These are phyloP conservation scores for Cordyceps pruinosa DNA, from an alignment of 2,329 filamentous ascomycete genomes.

Conservation along the genomic window DNA sequence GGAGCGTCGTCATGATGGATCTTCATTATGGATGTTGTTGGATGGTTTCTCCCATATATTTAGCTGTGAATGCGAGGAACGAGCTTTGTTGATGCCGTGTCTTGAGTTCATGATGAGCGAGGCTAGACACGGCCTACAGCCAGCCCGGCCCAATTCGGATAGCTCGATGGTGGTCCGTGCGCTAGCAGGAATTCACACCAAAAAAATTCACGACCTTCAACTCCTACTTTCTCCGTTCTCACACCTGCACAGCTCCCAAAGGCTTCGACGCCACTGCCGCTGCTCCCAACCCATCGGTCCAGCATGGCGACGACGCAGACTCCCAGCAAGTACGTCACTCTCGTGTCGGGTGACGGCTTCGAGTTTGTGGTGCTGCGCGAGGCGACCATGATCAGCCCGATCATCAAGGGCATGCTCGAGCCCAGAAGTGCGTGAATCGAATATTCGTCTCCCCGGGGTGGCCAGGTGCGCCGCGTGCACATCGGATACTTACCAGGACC, in stretches of 20 bases:
- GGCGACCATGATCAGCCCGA: slow-evolving; percentile 60
- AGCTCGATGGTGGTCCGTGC: slow-evolving; percentile 5
- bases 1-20: too few relatives aligned
- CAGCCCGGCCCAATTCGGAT: neutral
- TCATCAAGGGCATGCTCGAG: slow-evolving; percentile 70
- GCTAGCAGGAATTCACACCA: neutral
- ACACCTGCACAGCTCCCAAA: slow-evolving; percentile 7
- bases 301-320: slow-evolving; percentile 15
- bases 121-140: too few relatives aligned
- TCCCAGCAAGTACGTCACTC: slow-evolving; percentile 64
- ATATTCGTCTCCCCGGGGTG: neutral
- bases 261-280: slow-evolving; percentile 10
- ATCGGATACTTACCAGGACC: slow-evolving; percentile 9
- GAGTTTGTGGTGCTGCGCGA: slow-evolving; percentile 70
- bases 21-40: too few relatives aligned
- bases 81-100: too few relatives aligned
- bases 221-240: neutral
- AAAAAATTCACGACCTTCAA: slow-evolving; percentile 1
- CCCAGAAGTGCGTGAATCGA: slow-evolving; percentile 46
- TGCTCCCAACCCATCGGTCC: slow-evolving; percentile 3
- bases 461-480: slow-evolving; percentile 19
- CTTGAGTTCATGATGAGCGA: neutral
- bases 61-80: too few relatives aligned
- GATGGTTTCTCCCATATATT: too few relatives aligned
- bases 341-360: slow-evolving; percentile 68